Conservation (phyloP, 768 basidiomycete species). For the Boletus edulis region DNA sequence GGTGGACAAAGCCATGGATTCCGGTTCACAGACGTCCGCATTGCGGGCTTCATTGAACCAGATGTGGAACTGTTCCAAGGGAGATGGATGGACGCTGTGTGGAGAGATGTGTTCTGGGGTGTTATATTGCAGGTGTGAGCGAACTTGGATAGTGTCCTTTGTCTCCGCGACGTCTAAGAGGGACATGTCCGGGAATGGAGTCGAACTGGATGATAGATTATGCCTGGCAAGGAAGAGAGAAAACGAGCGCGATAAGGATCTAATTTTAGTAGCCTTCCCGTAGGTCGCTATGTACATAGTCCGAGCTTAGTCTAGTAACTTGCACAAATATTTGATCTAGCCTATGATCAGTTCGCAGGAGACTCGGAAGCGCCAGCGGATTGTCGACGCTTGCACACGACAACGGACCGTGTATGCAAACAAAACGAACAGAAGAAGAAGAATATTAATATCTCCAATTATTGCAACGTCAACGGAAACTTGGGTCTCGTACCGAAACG, state of each 20-base stretch:
- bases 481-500: no score
- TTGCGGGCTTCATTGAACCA: constrained; percentile 78
- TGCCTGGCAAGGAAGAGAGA: background rate
- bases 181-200: constrained; percentile 17
- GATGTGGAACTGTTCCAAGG: constrained; percentile 78
- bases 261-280: constrained; percentile 1
- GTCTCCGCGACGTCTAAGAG: constrained; percentile 38
- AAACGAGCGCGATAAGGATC: constrained; percentile 10
- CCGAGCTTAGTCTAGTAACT: no score
- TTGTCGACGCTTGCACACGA: no score
- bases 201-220: background rate
- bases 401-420: no score
- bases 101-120: constrained; percentile 67
- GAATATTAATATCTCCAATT: no score
- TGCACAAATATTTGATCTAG: no score
- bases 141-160: constrained; percentile 60
- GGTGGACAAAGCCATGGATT: constrained; percentile 83
- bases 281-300: background rate
- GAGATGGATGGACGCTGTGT: constrained; percentile 55
- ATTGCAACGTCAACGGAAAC: no score
- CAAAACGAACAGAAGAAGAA: no score
- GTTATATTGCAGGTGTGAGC: constrained; percentile 74
- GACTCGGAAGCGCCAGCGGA: no score
- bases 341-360: no score
- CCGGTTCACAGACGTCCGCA: constrained; percentile 76